Evolutionary conservation across 2,329 filamentous ascomycete species (phyloP).

Genomic region (Talaromyces islandicus): DNA sequence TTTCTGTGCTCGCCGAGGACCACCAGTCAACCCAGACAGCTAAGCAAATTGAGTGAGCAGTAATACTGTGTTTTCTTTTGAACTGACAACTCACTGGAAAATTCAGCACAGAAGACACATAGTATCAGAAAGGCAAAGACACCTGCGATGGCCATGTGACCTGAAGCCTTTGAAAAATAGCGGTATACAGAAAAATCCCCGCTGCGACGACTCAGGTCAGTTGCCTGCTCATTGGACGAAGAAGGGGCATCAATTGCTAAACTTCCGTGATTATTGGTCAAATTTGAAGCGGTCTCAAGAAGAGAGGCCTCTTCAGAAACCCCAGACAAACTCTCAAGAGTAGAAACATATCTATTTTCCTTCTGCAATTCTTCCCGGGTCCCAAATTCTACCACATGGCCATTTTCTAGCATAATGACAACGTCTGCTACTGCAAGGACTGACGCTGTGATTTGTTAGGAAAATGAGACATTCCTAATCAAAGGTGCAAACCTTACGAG

Average conservation of each 20-base stretch:
- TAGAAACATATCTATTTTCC: too few relatives aligned
- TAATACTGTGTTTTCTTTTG: not conserved
- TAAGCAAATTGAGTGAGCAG: conserved; percentile 16
- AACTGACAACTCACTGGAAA: conserved; percentile 22
- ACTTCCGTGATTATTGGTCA: too few relatives aligned
- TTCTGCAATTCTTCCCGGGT: too few relatives aligned
- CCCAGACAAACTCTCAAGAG: too few relatives aligned
- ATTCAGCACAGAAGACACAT: conserved; percentile 35
- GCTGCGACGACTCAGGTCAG: conserved; percentile 12
- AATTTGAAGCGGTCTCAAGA: too few relatives aligned
- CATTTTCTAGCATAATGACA: conserved; percentile 1
- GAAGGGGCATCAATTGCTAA: not conserved
- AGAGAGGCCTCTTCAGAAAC: too few relatives aligned
- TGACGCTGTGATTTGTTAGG: not conserved
- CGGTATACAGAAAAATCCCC: conserved; percentile 38
- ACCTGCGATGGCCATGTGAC: conserved; percentile 24
- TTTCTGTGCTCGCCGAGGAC: too few relatives aligned
- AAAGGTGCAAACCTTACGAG: conserved; percentile 5
- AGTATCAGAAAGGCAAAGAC: conserved; percentile 31
- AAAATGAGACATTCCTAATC: too few relatives aligned
- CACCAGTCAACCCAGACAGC: conserved; percentile 46
- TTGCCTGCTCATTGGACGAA: not conserved
- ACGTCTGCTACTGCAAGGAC: not conserved
- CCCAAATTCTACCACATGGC: too few relatives aligned
- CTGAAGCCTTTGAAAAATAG: conserved; percentile 32